Evolutionary conservation across 805 yeast species (phyloP), one percentile per base, ranked within the genome.

Genomic region (Scheffersomyces stipitis): DNA sequence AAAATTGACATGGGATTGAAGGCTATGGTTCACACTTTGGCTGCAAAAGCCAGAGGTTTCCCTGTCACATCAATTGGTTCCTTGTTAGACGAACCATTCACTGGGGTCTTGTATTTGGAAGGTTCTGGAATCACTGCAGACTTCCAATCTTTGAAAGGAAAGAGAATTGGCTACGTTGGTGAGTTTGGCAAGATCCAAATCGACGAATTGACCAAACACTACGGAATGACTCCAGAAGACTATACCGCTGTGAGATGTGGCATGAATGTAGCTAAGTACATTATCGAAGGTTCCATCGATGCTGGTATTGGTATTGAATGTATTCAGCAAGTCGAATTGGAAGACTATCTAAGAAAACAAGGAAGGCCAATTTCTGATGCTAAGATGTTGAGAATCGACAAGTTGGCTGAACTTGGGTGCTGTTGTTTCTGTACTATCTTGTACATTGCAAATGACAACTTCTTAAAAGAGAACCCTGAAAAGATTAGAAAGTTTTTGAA

Each of bases 221-320:
- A 69, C 48, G 80, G 80, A 18, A 73, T 76, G 79, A 64, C 69
- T 15, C 80, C 80, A 10, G 58, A 60, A 23, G 81, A 76, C 50
- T 76, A 76, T 56, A 73, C 78, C 30, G 78, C 81, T 7, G 76
- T 76, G 37, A 66, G 80, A 56, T 73, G 79, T 45, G 81, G 81
- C 38, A 76, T 76, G 81, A 76, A 76, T 48, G 80, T 76, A 31
- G 77, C 80, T 41, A 74, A 73, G 50, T 68, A 67, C 46, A 75
- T 76, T 46, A 70, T 76, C 35, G 77, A 75, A 35, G 80, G 80
- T 26, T 65, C 68, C 45, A 73, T 76, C 36, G 78, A 76, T 52
- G 80, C 79, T 39, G 81, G 81, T 35, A 69, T 76, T 49, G 81
- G 81, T 48, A 73, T 76, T 38, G 81, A 76, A 52, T 75, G 79